Conservation (phyloP, 768 basidiomycete species). For the Mycena pura region DNA sequence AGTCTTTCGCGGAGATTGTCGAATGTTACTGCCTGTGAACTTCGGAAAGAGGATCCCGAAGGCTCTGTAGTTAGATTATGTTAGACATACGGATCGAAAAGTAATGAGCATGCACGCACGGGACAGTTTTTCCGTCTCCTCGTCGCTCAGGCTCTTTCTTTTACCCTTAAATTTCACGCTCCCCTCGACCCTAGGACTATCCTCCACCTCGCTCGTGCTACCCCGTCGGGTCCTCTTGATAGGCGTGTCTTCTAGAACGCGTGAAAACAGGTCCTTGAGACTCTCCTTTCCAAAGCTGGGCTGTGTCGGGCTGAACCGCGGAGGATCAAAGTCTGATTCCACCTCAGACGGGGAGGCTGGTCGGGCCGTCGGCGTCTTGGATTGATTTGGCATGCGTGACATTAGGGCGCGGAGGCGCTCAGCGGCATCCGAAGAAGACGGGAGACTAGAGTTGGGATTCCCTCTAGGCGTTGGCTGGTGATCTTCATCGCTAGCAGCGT, state of each 20-base stretch:
- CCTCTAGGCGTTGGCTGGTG: conserved; percentile 47
- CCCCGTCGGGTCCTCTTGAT: conserved; percentile 61
- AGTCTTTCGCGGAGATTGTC: conserved; percentile 56
- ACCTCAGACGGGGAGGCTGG: conserved; percentile 49
- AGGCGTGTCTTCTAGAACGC: conserved; percentile 68
- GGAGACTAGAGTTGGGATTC: conserved; percentile 26
- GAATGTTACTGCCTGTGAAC: conserved; percentile 53
- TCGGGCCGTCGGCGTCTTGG: conserved; percentile 38
- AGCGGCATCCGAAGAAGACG: conserved; percentile 43
- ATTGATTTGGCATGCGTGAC: conserved; percentile 53
- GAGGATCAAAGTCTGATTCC: conserved; percentile 66
- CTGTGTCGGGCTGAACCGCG: conserved; percentile 42
- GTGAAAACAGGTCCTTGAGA: conserved; percentile 71
- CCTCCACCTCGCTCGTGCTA: conserved; percentile 66
- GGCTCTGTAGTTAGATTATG: conserved; percentile 29
- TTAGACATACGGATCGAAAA: conserved; percentile 10
- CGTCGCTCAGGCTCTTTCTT: conserved; percentile 69
- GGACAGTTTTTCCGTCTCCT: conserved; percentile 61
- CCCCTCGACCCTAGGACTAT: conserved; percentile 53
- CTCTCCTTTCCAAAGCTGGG: conserved; percentile 63
- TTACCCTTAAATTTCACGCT: conserved; percentile 54
- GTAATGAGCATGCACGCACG: conserved; percentile 46
- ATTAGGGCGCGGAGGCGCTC: conserved; percentile 69
- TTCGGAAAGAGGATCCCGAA: conserved; percentile 45
- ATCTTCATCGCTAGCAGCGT: conserved; percentile 39